Evolutionary conservation across 2,329 filamentous ascomycete species (phyloP).

Genomic region (Fusarium mangiferae): DNA sequence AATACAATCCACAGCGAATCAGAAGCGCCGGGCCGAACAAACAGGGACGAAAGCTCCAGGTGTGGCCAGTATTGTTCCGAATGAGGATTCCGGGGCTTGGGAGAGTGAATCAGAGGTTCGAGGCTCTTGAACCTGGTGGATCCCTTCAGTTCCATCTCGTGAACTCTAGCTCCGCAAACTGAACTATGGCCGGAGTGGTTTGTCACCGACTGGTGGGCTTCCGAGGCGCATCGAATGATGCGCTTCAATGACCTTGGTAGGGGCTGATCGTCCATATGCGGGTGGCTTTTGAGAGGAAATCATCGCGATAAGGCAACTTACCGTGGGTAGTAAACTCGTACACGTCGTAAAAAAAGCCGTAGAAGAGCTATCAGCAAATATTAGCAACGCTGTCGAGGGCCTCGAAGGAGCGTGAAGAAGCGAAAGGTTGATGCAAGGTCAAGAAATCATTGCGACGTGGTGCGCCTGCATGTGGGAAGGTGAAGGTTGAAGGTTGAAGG

Average conservation of each 20-base stretch:
- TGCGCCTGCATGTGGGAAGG: neutral
- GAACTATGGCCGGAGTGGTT: neutral
- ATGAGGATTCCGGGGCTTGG: neutral
- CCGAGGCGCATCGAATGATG: neutral
- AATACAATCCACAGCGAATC: neutral
- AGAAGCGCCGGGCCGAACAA: neutral
- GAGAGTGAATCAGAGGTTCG: constrained; percentile 18
- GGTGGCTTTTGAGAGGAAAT: neutral
- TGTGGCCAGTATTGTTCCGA: neutral
- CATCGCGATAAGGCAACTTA: constrained; percentile 20
- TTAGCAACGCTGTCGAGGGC: constrained; percentile 26
- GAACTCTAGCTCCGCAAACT: neutral
- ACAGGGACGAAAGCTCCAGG: neutral
- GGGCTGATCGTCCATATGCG: neutral
- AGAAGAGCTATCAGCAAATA: constrained; percentile 34
- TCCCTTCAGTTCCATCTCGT: neutral
- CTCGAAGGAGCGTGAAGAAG: neutral
- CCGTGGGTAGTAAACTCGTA: constrained; percentile 44
- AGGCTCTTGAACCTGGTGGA: neutral
- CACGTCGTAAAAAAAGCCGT: constrained; percentile 45
- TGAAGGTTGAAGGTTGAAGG: neutral
- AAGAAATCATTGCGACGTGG: neutral
- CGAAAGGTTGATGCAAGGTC: neutral
- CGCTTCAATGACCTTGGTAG: neutral
- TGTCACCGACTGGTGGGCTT: too few relatives aligned